phyloP scores from a whole-genome alignment of 2,329 filamentous ascomycete genomes.

The Periconia sp. region DNA sequence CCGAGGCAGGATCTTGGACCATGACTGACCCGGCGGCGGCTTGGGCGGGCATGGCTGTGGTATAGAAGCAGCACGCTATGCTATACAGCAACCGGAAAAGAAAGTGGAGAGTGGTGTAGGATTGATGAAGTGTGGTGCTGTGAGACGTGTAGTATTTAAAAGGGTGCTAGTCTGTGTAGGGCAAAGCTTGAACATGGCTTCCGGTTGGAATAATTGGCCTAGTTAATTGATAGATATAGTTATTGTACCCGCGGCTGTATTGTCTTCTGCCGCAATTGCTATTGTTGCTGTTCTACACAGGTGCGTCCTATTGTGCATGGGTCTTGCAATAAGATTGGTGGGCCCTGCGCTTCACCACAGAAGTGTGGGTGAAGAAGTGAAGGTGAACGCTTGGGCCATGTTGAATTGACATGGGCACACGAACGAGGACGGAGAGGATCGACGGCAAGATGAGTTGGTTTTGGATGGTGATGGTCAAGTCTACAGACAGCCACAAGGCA shows the following conservation, averaged over 20 bases:
- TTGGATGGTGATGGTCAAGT: too few relatives aligned
- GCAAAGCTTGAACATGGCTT: not conserved
- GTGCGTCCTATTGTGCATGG: not conserved
- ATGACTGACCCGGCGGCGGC: slow-evolving; percentile 28
- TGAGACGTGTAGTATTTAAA: slow-evolving; percentile 10
- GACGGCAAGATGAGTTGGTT: too few relatives aligned
- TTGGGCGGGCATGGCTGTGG: slow-evolving; percentile 29
- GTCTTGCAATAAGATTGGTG: not conserved
- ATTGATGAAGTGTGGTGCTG: not conserved
- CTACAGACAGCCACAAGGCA: too few relatives aligned
- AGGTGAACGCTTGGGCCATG: not conserved
- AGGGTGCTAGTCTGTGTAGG: not conserved
- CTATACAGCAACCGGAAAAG: too few relatives aligned
- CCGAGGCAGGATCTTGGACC: slow-evolving; percentile 25
- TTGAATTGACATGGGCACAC: too few relatives aligned
- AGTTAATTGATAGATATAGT: too few relatives aligned
- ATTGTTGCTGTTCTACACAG: not conserved
- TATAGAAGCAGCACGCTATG: slow-evolving; percentile 7
- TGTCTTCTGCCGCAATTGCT: not conserved
- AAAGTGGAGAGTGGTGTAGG: not conserved
- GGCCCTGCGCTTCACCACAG: too few relatives aligned
- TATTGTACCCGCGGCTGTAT: not conserved
- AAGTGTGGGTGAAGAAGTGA: not conserved
- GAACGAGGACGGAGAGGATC: too few relatives aligned
- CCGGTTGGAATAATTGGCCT: not conserved